Evolutionary conservation across 768 basidiomycete species (phyloP).

Genomic region (Lactifluus piperatus): DNA sequence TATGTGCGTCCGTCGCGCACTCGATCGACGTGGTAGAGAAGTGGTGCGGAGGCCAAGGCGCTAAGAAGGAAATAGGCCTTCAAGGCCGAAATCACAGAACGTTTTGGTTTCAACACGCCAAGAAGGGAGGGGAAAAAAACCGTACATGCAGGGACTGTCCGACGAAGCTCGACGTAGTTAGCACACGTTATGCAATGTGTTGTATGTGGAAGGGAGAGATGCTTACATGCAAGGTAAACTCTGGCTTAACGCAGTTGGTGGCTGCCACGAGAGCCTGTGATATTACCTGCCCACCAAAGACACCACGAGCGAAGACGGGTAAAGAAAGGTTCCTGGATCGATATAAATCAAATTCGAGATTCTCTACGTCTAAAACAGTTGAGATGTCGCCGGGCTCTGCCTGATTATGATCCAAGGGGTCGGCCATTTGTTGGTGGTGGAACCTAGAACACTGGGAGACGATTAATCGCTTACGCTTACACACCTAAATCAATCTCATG

Average conservation of each 20-base stretch:
- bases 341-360: constrained; percentile 67
- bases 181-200: neutral
- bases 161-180: neutral
- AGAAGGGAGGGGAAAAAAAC: neutral
- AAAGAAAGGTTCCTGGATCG: constrained; percentile 66
- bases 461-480: too few relatives aligned
- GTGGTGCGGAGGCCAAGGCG: constrained; percentile 63
- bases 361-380: constrained; percentile 68
- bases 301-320: constrained; percentile 57
- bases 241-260: constrained; percentile 60
- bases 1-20: constrained; percentile 71
- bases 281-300: constrained; percentile 86
- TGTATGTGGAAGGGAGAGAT: too few relatives aligned
- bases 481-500: neutral
- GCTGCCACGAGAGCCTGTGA: constrained; percentile 80
- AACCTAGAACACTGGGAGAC: too few relatives aligned
- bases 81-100: constrained; percentile 9
- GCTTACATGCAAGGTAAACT: constrained; percentile 64
- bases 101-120: neutral
- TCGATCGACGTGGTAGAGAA: constrained; percentile 71
- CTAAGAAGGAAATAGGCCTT: constrained; percentile 82
- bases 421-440: too few relatives aligned
- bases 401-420: constrained; percentile 6
- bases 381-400: constrained; percentile 40
- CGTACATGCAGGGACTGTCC: constrained; percentile 63